Percentiles rank a stretch among this genome's conserved stretches.
Conservation (phyloP, 169 alveolate genomes). For the Cryptosporidium viatorum region DNA sequence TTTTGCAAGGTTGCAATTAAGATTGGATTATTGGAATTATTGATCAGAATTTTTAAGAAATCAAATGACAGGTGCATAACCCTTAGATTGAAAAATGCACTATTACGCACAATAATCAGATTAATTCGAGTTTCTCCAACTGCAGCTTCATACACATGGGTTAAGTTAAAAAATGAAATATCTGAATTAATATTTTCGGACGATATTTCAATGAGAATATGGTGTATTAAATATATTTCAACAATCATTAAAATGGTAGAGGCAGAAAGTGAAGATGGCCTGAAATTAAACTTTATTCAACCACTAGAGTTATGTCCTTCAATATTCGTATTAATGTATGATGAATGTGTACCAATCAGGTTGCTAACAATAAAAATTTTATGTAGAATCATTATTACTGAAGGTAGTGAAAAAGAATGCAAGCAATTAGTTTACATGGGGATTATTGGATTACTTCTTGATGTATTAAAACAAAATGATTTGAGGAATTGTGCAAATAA, state of each 20-base stretch:
- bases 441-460: conserved; percentile 47
- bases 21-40: conserved; percentile 33
- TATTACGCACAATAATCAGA: conserved; percentile 30
- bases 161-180: conserved; percentile 3
- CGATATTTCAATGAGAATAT: conserved; percentile 45
- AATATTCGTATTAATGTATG: conserved; percentile 31
- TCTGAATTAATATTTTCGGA: conserved; percentile 1
- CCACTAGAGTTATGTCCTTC: conserved; percentile 50
- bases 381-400: conserved; percentile 41
- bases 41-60: conserved; percentile 4
- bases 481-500: conserved; percentile 11
- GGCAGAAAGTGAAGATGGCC: neutral
- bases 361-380: conserved; percentile 11
- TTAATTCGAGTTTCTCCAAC: conserved; percentile 47
- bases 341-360: conserved; percentile 51
- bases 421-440: conserved; percentile 68
- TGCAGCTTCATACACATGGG: conserved; percentile 58
- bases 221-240: conserved; percentile 52
- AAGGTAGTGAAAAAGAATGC: conserved; percentile 16
- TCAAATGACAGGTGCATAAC: conserved; percentile 12
- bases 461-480: conserved; percentile 38
- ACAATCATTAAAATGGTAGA: conserved; percentile 45
- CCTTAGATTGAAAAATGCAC: conserved; percentile 3
- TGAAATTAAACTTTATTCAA: conserved; percentile 16
- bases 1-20: conserved; percentile 65